Evolutionary conservation across 2,329 filamentous ascomycete genomes (phyloP).

Genomic region (Colletotrichum echinochloae): DNA sequence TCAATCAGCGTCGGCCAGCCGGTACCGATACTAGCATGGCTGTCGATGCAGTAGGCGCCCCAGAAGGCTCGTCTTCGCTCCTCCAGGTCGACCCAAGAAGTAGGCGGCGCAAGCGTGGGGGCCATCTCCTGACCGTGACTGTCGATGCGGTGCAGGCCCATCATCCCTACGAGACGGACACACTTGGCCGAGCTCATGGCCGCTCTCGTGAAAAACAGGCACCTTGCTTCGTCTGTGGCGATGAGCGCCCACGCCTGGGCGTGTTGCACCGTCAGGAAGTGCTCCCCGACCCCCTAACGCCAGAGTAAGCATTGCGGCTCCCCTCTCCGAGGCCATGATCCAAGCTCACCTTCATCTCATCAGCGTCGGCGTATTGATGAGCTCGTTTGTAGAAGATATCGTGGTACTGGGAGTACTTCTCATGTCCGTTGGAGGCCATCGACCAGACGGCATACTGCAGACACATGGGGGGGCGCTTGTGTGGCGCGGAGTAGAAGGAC

Average conservation of each 20-base stretch:
- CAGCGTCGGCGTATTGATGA: constrained; percentile 83
- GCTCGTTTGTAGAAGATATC: constrained; percentile 85
- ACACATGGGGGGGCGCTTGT: constrained; percentile 83
- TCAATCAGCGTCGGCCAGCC: constrained; percentile 90
- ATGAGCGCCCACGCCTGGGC: constrained; percentile 85
- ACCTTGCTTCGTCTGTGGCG: constrained; percentile 83
- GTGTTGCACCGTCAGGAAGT: constrained; percentile 81
- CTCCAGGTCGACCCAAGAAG: constrained; percentile 80
- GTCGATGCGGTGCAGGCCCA: constrained; percentile 85
- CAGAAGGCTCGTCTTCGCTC: constrained; percentile 89
- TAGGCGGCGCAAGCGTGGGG: constrained; percentile 77
- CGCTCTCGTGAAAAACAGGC: constrained; percentile 86
- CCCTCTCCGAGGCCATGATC: too few relatives aligned
- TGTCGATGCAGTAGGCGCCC: constrained; percentile 84
- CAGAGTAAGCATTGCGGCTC: background rate
- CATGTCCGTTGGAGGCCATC: constrained; percentile 76
- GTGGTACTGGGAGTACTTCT: constrained; percentile 78
- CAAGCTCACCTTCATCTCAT: constrained; percentile 78
- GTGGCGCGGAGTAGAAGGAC: constrained; percentile 76
- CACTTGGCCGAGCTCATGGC: constrained; percentile 83
- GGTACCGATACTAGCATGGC: constrained; percentile 88
- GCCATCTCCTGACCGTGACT: constrained; percentile 74
- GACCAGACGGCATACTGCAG: constrained; percentile 91
- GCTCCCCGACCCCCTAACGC: constrained; percentile 76
- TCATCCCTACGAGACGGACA: constrained; percentile 80